Percentiles rank a stretch among this genome's conserved stretches.
phyloP scores from a whole-genome alignment of 352 stramenopile species.

The Pythium rhizo-oryzae region DNA sequence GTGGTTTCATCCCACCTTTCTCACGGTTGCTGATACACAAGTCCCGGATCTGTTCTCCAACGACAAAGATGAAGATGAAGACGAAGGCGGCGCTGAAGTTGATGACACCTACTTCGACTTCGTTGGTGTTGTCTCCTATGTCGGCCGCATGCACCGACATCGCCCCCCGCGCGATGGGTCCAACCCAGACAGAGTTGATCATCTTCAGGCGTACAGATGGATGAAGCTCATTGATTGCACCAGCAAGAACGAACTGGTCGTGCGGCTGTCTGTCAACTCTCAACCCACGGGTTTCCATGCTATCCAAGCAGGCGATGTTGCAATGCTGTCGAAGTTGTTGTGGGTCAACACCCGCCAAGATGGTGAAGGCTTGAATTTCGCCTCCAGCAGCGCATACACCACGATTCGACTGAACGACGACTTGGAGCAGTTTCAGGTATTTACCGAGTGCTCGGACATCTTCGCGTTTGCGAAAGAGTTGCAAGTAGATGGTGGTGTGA shows the following conservation, averaged over 20 bases:
- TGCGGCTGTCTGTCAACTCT: slow-evolving; percentile 46
- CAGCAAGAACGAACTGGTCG: slow-evolving; percentile 48
- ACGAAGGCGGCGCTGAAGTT: too few species aligned
- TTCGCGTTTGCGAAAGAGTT: slow-evolving; percentile 17
- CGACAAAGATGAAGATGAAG: neutral
- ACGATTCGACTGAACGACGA: slow-evolving; percentile 23
- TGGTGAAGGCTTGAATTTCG: slow-evolving; percentile 39
- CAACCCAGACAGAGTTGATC: neutral
- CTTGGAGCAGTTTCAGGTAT: slow-evolving; percentile 15
- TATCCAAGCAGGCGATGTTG: slow-evolving; percentile 48
- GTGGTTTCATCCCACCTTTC: slow-evolving; percentile 55
- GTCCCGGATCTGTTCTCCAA: slow-evolving; percentile 21
- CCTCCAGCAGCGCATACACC: slow-evolving; percentile 24
- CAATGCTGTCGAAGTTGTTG: slow-evolving; percentile 64
- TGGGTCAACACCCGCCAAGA: slow-evolving; percentile 28
- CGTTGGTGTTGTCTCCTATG: slow-evolving; percentile 59
- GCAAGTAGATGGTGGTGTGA: slow-evolving; percentile 1
- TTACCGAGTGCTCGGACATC: neutral
- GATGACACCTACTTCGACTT: slow-evolving; percentile 61
- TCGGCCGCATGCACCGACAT: slow-evolving; percentile 42
- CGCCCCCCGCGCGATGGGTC: slow-evolving; percentile 6
- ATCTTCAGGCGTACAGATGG: slow-evolving; percentile 41
- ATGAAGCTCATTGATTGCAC: slow-evolving; percentile 65
- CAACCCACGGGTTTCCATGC: slow-evolving; percentile 47
- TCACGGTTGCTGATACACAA: slow-evolving; percentile 38